Base-by-base conservation (phyloP, 352 stramenopile genomes). In the Phytophthora pini region DNA sequence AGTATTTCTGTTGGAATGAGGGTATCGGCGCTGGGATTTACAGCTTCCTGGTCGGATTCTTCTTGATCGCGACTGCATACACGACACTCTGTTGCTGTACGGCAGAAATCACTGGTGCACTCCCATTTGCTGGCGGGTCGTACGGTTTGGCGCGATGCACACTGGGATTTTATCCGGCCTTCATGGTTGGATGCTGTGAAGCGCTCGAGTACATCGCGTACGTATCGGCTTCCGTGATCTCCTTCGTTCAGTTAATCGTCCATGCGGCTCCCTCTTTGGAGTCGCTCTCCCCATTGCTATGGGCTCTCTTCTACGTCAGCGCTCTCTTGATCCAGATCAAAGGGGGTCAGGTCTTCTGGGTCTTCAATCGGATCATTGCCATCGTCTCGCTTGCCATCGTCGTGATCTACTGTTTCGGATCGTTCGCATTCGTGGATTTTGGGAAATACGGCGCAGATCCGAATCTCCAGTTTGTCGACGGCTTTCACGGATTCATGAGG, bases 161-260 rank as follows among this genome's bases (percentile, higher is more conserved):
- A 34, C 34, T 76, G 0, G 70, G 73, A 5, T 81, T 81, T 48
- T 79, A 74, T 53, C 61, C 67, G 0, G 74, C 62, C 0, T 82
- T 73, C 46, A 68, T 79, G 44, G 61, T 81, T 13, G 73, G 70
- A 0, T 76, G 70, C 44, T 76, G 54, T 17, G 75, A 80, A 34
- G 61, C 69, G 8, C 62, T 84, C n/a, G 69, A 80, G 45, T 79
- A 81, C 45, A 79, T 78, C 31, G 56, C 68, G 56, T 84, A 81
- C 60, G 76, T 84, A 27, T 66, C 73, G 17, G 47, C 69, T 0
- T 72, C 70, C 3, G 68, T 66, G 1, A 46, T 80, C 7, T 41
- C 65, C 0, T 60, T 88, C 3, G 64, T 61, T 0, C 51, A 75
- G 20, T 74, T 88, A 32, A 57, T 87, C 24, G 52, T 83, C 2